Evolutionary conservation across 768 basidiomycete species (phyloP), one percentile per base, ranked within the genome.

Genomic region (Suillus paluster): DNA sequence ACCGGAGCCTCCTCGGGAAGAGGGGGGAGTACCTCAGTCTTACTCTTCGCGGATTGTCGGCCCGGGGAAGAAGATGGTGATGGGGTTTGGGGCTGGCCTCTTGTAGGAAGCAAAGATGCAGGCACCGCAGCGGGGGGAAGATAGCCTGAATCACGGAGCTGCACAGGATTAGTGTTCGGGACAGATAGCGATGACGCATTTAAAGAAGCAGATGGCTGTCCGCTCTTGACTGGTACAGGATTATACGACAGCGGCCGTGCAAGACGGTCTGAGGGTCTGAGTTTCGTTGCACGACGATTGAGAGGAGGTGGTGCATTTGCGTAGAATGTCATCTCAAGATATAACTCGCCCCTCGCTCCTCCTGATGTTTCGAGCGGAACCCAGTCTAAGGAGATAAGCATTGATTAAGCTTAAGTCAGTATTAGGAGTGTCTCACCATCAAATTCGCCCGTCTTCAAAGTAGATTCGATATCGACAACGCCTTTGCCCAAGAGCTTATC

Each of bases 311-410:
- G 86, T 4, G 81, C 84, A 59, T 89, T 86, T 4, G 94, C 84
- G 75, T 86, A 98, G 79, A 88, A 98, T 1, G 96, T 98, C 86
- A 97, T 90, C 74, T 98, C 96, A 19, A 97, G 82, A 71, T 92
- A 97, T 11, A 97, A 66, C 58, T 97, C 93, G 7, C 96, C 96
- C 25, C 92, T 86, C 57, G 86, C 80, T 9, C 86, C 83, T 3
- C 86, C 87, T 52, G 85, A 83, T 36, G 82, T 76, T 59, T 81
- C 76, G 48, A 93, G 79, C 48, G 77, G 73, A 17, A 91, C 81
- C 91, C 91, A 92, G 67, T 91, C 91, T 92, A 38, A 33, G 12
- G 7, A 33, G n/a, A 49, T 30, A 30, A 27, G 19, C 27, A 59
- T 14, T 14, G 7, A 61, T 30, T 4, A 30, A n/a, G 49, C 11